phyloP scores from a whole-genome alignment of 345 rosid genomes.

The Melastoma malabathricum region DNA sequence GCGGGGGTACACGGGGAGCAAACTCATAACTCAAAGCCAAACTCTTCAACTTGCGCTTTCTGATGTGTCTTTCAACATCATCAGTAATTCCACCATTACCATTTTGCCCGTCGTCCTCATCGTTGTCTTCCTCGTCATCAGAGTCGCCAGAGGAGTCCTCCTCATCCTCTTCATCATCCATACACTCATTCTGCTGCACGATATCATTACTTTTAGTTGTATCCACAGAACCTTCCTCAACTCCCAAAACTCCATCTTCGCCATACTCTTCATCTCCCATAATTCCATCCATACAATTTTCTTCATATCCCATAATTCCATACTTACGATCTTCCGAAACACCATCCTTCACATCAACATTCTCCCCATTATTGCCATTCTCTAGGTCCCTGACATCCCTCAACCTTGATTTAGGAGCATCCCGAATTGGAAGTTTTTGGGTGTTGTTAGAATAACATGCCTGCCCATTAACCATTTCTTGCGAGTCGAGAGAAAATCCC shows the following conservation, averaged over 20 bases:
- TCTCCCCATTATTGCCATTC: constrained; percentile 29
- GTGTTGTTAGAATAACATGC: constrained; percentile 32
- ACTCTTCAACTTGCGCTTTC: constrained; percentile 66
- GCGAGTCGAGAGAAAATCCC: constrained; percentile 46
- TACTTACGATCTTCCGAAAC: constrained; percentile 11
- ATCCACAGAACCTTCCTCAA: constrained; percentile 28
- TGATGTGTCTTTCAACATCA: constrained; percentile 41
- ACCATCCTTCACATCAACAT: constrained; percentile 18
- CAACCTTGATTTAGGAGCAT: constrained; percentile 20
- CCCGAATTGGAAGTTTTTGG: constrained; percentile 44
- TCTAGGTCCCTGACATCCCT: constrained; percentile 17
- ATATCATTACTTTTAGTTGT: constrained; percentile 22
- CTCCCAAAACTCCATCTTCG: constrained; percentile 19
- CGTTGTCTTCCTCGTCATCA: constrained; percentile 27
- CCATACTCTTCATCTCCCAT: constrained; percentile 15
- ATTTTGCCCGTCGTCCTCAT: constrained; percentile 16
- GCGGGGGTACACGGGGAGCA: constrained; percentile 54
- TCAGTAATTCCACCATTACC: constrained; percentile 10
- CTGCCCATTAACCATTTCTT: constrained; percentile 27
- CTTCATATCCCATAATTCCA: constrained; percentile 10
- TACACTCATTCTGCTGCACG: constrained; percentile 18
- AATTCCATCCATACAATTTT: neutral
- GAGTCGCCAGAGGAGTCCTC: constrained; percentile 29
- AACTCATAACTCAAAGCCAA: constrained; percentile 63
- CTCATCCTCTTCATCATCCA: constrained; percentile 20